Base-by-base conservation (phyloP, 495 filamentous ascomycete species). In the Cenococcum geophilum region DNA sequence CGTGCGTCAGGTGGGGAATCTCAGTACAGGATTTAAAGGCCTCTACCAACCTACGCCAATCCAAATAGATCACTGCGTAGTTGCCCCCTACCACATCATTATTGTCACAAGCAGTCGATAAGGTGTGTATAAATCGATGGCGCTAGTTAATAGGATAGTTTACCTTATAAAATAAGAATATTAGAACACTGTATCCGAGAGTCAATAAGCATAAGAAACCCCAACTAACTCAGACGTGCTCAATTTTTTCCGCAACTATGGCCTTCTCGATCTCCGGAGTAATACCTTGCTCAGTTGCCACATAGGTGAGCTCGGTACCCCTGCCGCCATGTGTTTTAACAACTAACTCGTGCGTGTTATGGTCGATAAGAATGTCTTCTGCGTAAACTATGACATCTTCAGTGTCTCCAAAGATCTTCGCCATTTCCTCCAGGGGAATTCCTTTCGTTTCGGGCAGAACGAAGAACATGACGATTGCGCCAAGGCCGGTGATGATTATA, bases 381-480 rank as follows among this genome's bases (percentile, higher is more conserved):
- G 61, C 27, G 27, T 60, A 65, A 9, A 69, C 67, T 21, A 67
- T 53, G 21, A 67, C 45, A 55, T 71, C 61, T 11, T 67, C 61
- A 5, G 61, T 64, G 21, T 71, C 68, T 14, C 68, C 68, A 40
- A 71, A 71, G 21, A 69, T 58, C 54, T 60, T 63, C 14, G 51
- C 67, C 63, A 71, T 73, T 58, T 72, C 70, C 54, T 72, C 70
- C 11, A 72, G 61, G 1, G 66, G 67, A 48, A 70, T 70, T 5
- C 77, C 77, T 53, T 80, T 79, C 2, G 80, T 83, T 67, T 83
- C 79, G 9, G 75, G 79, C 16, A 79, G 77, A 1, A 75, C 75
- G 2, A 85, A 65, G 71, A 81, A 83, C 71, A 83, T 78, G 66
- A 84, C 82, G 56, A 85, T 77, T n/a, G 79, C 71, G 12, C 78